phyloP scores from a whole-genome alignment of 108 stramenopile species.

The Nitzschia inconspicua region DNA sequence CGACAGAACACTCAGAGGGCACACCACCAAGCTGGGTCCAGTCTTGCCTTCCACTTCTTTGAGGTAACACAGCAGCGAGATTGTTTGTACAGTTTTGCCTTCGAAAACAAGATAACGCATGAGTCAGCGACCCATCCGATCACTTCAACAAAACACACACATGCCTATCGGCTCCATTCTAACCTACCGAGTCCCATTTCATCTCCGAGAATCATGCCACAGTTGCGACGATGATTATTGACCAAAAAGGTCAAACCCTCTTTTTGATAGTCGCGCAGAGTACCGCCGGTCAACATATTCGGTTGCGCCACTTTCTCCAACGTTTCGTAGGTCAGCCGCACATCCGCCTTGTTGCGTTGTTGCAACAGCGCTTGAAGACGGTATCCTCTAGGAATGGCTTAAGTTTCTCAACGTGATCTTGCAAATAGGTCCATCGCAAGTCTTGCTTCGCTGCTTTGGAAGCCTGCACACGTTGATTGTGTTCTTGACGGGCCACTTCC shows the following conservation, averaged over 20 bases:
- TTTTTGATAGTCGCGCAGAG: conserved; percentile 87
- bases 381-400: background rate
- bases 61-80: conserved; percentile 77
- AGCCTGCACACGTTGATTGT: background rate
- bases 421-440: background rate
- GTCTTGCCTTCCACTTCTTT: conserved; percentile 45
- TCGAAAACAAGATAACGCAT: background rate
- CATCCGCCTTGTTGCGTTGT: background rate
- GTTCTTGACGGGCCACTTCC: background rate
- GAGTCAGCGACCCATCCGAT: background rate
- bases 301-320: background rate
- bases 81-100: conserved; percentile 94
- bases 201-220: conserved; percentile 87
- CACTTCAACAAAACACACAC: background rate
- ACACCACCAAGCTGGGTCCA: conserved; percentile 87
- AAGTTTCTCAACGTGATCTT: background rate
- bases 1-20: conserved; percentile 80
- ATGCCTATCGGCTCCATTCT: background rate
- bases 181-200: conserved; percentile 60
- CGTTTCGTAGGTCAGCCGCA: background rate
- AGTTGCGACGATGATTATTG: conserved; percentile 57
- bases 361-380: background rate
- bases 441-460: background rate
- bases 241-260: conserved; percentile 88
- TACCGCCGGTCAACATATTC: conserved; percentile 4